Conservation (phyloP, 495 filamentous ascomycete genomes). For the Aspergillus sclerotiicarbonarius region DNA sequence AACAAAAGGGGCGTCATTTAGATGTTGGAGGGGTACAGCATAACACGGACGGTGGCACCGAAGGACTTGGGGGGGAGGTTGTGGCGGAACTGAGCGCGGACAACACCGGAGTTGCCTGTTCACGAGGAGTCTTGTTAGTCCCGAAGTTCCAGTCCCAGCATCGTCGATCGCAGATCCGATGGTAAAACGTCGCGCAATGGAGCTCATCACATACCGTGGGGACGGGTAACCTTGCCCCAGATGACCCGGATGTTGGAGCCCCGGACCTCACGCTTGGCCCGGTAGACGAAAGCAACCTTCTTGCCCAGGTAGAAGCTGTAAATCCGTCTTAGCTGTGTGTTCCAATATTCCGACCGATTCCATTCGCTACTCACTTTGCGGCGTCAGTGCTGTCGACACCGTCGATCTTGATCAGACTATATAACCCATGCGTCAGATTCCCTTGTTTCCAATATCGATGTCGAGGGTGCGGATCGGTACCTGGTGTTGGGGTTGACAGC, state of each 20-base stretch:
- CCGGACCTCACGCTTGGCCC: constrained; percentile 83
- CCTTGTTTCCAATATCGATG: constrained; percentile 16
- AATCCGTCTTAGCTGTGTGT: constrained; percentile 24
- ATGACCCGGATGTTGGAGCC: constrained; percentile 98
- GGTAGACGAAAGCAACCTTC: constrained; percentile 96
- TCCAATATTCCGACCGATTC: not conserved
- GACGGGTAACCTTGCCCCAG: constrained; percentile 96
- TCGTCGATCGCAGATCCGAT: not conserved
- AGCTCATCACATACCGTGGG: constrained; percentile 70
- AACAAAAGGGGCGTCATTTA: constrained; percentile 38
- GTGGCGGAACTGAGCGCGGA: constrained; percentile 90
- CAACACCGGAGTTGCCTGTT: constrained; percentile 90
- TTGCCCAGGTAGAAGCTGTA: constrained; percentile 87
- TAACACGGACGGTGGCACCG: constrained; percentile 94
- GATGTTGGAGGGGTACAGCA: constrained; percentile 89
- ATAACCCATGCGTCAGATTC: constrained; percentile 29
- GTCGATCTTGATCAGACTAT: constrained; percentile 88
- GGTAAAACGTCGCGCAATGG: not conserved
- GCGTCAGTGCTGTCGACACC: constrained; percentile 84
- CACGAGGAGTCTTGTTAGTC: constrained; percentile 13
- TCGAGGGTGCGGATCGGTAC: constrained; percentile 28
- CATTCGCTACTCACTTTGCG: constrained; percentile 64
- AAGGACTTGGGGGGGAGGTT: constrained; percentile 95
- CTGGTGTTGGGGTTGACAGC: constrained; percentile 79
- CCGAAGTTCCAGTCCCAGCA: not conserved